A percentile compares a stretch with the other conserved stretches of the same genome.
Conservation (phyloP, 2,329 filamentous ascomycete genomes). For the Apiospora marii region DNA sequence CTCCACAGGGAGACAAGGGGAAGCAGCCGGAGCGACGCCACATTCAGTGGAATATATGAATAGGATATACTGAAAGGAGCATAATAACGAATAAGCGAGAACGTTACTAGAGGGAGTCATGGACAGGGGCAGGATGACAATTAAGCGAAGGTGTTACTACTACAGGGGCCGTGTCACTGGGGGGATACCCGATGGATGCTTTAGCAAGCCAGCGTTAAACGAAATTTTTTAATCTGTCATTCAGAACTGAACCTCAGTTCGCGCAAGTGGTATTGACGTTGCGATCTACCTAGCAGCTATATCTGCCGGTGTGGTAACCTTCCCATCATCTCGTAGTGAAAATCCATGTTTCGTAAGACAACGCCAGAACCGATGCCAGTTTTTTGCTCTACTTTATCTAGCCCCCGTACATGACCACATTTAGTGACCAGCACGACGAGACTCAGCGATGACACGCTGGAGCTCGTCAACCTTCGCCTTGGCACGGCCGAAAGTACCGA, state of each 20-base stretch:
- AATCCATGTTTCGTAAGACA: constrained; percentile 26
- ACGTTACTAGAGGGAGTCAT: no score
- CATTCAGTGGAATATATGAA: not conserved
- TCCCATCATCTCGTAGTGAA: constrained; percentile 23
- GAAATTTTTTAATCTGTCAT: constrained; percentile 10
- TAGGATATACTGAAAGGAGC: not conserved
- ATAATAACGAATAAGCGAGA: no score
- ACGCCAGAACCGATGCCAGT: constrained; percentile 24
- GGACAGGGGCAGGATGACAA: not conserved
- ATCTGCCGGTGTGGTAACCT: constrained; percentile 23
- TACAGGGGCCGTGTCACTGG: not conserved
- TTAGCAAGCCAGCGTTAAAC: constrained; percentile 10
- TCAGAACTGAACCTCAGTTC: constrained; percentile 22
- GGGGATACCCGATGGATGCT: not conserved
- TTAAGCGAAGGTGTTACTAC: not conserved
- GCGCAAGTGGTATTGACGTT: constrained; percentile 23
- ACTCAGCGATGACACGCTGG: constrained; percentile 96
- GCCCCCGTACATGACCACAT: constrained; percentile 31
- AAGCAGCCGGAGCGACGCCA: not conserved
- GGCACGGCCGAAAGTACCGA: constrained; percentile 97
- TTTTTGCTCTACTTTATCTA: constrained; percentile 25
- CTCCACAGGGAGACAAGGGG: not conserved
- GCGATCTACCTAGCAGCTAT: not conserved
- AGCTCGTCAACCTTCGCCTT: constrained; percentile 99
- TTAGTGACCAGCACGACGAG: constrained; percentile 74